Base-by-base conservation (phyloP, 2,329 filamentous ascomycete species). In the Metarhizium guizhouense region DNA sequence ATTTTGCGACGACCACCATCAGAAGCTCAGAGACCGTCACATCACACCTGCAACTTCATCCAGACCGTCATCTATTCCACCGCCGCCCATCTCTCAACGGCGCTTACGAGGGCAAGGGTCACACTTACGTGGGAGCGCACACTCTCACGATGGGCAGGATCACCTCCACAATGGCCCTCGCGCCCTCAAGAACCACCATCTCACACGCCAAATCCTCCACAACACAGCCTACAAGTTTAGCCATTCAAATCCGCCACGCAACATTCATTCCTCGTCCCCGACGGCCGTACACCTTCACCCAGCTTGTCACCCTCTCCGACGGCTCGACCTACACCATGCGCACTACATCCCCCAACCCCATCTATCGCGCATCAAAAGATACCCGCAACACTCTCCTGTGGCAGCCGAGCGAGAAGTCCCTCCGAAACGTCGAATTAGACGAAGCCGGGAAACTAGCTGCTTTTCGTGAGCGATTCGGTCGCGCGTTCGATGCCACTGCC, bases 211-310 rank as follows among this genome's bases (percentile, higher is more conserved):
- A 13, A 25, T 32, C 18, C 29, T 25, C n/a, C 38, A 48, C 40
- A 29, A 52, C 54, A 61, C 59, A 61, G 63, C 58, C 62, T 29
- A 57, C 55, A 5, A 58, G 65, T 58, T 65, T 69, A 47, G 61
- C 62, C 71, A 52, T 53, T 52, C 87, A 92, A 75, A 78, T 84
- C 68, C 86, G 91, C 58, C 84, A 90, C 69, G 94, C 94, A 53
- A 91, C 88, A 29, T 87, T 96, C 60, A 83, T 97, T 68, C 82
- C 81, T 59, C 90, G 94, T 16, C 91, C 91, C n/a, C 88, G 91
- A 67, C 84, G 92, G 6, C 93, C 94, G 47, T 97, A 96, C 79
- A 90, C 87, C 63, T 97, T 96, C 79, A 96, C 93, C n/a, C 94
- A 99, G 74, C 82, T 99, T 58, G 80, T 99, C 62, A 92, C 91